Evolutionary conservation across 306 rosid species (phyloP).

Genomic region (Cicer arietinum): DNA sequence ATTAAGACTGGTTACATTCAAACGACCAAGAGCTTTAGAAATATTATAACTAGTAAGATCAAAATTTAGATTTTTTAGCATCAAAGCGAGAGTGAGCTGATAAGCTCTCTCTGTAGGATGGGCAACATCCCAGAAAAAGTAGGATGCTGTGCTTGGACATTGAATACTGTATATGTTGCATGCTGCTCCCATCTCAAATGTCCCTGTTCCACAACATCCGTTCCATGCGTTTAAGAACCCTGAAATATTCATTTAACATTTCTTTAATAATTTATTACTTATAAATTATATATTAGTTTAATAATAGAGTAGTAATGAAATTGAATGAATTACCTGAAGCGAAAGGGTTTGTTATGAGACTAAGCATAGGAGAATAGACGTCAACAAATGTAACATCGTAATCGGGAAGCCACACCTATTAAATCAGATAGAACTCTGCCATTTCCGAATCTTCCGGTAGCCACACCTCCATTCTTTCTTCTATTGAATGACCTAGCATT

Average conservation of each 20-base stretch:
- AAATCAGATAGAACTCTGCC: no score
- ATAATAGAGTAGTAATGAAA: background rate
- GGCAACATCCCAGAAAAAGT: no score
- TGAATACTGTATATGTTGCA: background rate
- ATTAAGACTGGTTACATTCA: no score
- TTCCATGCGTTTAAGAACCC: slow-evolving; percentile 37
- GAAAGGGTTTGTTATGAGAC: slow-evolving; percentile 36
- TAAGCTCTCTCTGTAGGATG: no score
- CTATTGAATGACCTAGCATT: background rate
- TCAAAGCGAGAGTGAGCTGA: no score
- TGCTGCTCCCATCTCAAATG: background rate
- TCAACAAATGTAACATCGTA: slow-evolving; percentile 45
- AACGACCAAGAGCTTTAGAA: no score
- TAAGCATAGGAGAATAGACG: slow-evolving; percentile 42
- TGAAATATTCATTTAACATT: background rate
- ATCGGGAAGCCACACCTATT: background rate
- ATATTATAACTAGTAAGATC: no score
- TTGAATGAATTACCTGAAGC: background rate
- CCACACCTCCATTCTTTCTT: slow-evolving; percentile 3
- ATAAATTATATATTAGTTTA: background rate
- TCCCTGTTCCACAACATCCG: slow-evolving; percentile 55
- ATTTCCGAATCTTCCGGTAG: no score
- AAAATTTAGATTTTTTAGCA: no score
- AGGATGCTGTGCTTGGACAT: no score
- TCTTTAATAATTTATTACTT: background rate